Percentiles rank a stretch among this genome's conserved stretches.
phyloP scores from a whole-genome alignment of 176 grass and related monocot genomes.

The Leersia perrieri region DNA sequence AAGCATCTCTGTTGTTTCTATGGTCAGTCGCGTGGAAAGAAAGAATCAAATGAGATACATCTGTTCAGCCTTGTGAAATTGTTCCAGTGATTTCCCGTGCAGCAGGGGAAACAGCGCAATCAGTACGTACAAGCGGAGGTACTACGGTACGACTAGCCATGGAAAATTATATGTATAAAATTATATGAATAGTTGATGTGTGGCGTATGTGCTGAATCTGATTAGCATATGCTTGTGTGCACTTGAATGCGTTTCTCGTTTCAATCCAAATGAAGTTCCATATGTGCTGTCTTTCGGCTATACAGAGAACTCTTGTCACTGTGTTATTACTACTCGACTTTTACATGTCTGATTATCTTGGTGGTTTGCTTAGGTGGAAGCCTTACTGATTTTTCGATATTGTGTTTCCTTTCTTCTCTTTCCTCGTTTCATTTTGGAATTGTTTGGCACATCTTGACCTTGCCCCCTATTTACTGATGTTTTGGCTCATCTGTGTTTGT shows the following conservation, averaged over 20 bases:
- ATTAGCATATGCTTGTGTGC: background rate
- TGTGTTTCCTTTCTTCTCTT: too few relatives aligned
- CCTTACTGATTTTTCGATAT: too few relatives aligned
- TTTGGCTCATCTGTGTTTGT: too few relatives aligned
- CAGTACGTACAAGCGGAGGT: background rate
- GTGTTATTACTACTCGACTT: background rate
- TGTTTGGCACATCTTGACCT: background rate
- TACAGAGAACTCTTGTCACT: too few relatives aligned
- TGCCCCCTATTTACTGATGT: too few relatives aligned
- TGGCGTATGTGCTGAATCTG: background rate
- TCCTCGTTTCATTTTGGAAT: background rate
- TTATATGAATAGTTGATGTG: background rate
- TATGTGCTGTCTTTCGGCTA: background rate
- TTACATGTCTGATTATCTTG: background rate
- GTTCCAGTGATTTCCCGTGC: background rate
- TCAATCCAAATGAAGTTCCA: background rate
- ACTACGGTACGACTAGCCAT: background rate
- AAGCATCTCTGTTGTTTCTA: slow-evolving; percentile 4
- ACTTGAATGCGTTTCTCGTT: background rate
- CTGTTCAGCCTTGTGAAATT: background rate
- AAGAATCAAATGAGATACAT: background rate
- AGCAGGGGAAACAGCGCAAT: background rate
- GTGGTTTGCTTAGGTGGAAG: background rate
- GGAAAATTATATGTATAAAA: slow-evolving; percentile 5
- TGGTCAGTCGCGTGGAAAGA: background rate